Percentiles rank a stretch among this genome's conserved stretches.
Evolutionary conservation across 2,329 filamentous ascomycete species (phyloP).

Genomic region (Magnaporthiopsis rhizophila): DNA sequence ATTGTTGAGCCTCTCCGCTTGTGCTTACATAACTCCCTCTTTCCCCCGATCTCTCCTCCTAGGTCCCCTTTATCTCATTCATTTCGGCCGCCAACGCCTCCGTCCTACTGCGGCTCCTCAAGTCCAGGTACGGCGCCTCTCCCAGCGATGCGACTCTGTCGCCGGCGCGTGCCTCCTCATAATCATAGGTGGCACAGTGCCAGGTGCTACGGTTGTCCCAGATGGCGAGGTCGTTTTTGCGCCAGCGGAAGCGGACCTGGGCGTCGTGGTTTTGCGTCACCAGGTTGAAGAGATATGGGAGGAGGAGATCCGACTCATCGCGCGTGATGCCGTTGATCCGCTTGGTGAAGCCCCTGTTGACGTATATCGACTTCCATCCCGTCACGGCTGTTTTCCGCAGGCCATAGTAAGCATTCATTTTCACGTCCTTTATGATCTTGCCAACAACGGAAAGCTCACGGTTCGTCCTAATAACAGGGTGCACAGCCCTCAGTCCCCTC

Average conservation of each 20-base stretch:
- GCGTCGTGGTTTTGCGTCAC: conserved; percentile 48
- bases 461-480: conserved; percentile 51
- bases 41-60: background rate
- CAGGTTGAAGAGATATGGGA: conserved; percentile 38
- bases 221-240: conserved; percentile 47
- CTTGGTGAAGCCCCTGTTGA: conserved; percentile 43
- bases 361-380: conserved; percentile 47
- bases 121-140: conserved; percentile 34
- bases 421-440: background rate
- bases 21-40: background rate
- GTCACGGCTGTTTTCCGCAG: conserved; percentile 33
- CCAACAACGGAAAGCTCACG: conserved; percentile 21
- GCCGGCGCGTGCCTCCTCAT: conserved; percentile 34
- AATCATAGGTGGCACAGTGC: conserved; percentile 54
- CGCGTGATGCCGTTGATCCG: conserved; percentile 46
- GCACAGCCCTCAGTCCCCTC: conserved; percentile 37
- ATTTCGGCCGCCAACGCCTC: background rate
- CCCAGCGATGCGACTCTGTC: conserved; percentile 33
- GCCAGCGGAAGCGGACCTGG: conserved; percentile 47
- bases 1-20: background rate
- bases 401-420: background rate
- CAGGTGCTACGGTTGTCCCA: conserved; percentile 55
- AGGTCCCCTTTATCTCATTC: background rate
- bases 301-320: conserved; percentile 44
- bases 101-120: conserved; percentile 18